A percentile compares a stretch with the other conserved stretches of the same genome.
Evolutionary conservation across 2,329 filamentous ascomycete species (phyloP).

Genomic region (Aspergillus tanneri): DNA sequence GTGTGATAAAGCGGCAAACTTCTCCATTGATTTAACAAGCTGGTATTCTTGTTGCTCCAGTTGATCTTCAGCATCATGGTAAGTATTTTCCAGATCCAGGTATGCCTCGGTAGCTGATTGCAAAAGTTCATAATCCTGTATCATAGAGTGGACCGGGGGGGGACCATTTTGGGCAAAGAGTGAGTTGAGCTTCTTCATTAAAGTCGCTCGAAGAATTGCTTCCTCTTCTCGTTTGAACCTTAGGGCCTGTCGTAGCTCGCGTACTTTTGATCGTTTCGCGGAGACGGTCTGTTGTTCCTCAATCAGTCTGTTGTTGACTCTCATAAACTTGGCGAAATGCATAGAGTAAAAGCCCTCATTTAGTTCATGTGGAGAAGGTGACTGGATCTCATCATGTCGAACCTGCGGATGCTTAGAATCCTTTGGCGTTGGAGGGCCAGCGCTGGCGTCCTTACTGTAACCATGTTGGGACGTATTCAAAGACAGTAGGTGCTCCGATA

Average conservation of each 20-base stretch:
- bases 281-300: constrained; percentile 19
- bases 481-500: background rate
- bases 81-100: constrained; percentile 24
- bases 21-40: constrained; percentile 22
- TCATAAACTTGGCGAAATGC: constrained; percentile 1
- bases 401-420: constrained; percentile 9
- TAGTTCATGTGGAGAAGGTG: background rate
- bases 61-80: constrained; percentile 27
- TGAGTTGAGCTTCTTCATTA: constrained; percentile 26
- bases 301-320: constrained; percentile 9
- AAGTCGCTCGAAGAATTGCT: constrained; percentile 14
- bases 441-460: constrained; percentile 6
- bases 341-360: background rate
- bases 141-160: constrained; percentile 6
- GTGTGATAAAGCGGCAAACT: constrained; percentile 12
- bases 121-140: constrained; percentile 20
- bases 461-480: background rate
- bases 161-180: constrained; percentile 12
- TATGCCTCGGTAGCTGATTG: constrained; percentile 24
- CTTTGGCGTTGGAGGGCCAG: background rate
- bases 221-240: constrained; percentile 29
- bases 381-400: background rate
- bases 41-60: constrained; percentile 27
- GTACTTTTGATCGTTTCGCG: constrained; percentile 19
- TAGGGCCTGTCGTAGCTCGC: constrained; percentile 24